Percentiles rank a stretch among this genome's conserved stretches.
phyloP scores from a whole-genome alignment of 805 yeast species.

The Starmerella davenportii region DNA sequence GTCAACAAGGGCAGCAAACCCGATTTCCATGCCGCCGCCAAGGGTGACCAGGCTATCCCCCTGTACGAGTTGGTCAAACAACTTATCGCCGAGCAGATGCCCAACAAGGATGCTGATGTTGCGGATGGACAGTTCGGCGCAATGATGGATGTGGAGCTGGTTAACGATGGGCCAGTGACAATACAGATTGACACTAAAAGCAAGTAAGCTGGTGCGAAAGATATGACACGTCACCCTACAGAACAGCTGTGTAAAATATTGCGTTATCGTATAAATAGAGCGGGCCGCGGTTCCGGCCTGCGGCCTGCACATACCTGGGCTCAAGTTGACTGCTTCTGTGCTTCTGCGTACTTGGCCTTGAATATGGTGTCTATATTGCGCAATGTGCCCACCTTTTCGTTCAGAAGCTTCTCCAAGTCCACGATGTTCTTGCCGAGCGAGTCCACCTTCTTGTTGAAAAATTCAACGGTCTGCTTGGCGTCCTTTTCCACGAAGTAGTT shows the following conservation, averaged over 20 bases:
- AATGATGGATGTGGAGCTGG: constrained; percentile 83
- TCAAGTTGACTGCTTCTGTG: constrained; percentile 1
- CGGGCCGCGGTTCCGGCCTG: neutral
- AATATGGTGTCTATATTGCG: constrained; percentile 36
- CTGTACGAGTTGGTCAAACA: constrained; percentile 32
- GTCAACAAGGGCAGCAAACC: constrained; percentile 88
- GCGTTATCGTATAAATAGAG: neutral
- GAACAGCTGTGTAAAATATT: neutral
- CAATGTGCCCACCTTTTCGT: constrained; percentile 50
- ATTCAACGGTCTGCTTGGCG: constrained; percentile 45
- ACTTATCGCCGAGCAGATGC: constrained; percentile 18
- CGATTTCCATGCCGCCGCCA: constrained; percentile 82
- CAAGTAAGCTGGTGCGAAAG: no score
- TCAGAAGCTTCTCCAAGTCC: constrained; percentile 56
- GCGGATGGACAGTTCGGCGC: constrained; percentile 88
- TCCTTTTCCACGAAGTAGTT: constrained; percentile 82
- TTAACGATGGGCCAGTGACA: constrained; percentile 90
- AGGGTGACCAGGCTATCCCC: constrained; percentile 40
- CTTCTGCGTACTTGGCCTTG: constrained; percentile 11
- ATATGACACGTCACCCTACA: neutral
- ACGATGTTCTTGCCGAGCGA: constrained; percentile 57
- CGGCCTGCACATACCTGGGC: no score
- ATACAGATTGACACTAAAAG: constrained; percentile 53
- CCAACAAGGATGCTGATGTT: constrained; percentile 42
- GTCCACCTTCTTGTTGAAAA: constrained; percentile 53